phyloP scores from a whole-genome alignment of 306 rosid genomes.

The Vachellia collinsii region DNA sequence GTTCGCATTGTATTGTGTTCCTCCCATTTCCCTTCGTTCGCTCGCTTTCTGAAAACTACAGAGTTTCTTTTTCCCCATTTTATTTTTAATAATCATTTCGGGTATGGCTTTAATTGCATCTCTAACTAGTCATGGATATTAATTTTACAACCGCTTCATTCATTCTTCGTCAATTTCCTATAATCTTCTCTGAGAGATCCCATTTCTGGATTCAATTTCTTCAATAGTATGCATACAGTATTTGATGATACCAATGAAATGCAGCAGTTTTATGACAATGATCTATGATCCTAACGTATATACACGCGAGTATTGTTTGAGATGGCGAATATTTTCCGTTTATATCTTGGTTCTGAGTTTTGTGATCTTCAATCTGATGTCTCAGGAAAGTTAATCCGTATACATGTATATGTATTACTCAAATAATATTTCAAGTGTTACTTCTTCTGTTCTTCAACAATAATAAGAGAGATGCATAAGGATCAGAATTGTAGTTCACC shows the following conservation, averaged over 20 bases:
- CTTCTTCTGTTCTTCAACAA: constrained; percentile 26
- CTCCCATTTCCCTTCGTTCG: not conserved
- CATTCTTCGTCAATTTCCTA: not conserved
- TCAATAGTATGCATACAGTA: not conserved
- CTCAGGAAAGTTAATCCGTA: constrained; percentile 37
- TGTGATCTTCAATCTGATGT: constrained; percentile 34
- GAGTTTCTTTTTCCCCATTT: not conserved
- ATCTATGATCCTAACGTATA: not conserved
- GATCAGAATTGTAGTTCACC: constrained; percentile 49
- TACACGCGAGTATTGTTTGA: not conserved
- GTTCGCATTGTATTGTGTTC: not conserved
- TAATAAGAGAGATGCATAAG: constrained; percentile 46
- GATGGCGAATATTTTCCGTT: not conserved
- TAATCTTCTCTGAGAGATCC: not conserved
- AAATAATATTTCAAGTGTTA: constrained; percentile 23
- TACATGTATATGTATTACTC: constrained; percentile 29
- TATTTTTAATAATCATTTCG: not conserved
- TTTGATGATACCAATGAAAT: not conserved
- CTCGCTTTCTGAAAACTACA: not conserved
- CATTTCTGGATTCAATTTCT: not conserved
- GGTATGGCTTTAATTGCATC: not conserved
- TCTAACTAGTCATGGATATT: not conserved
- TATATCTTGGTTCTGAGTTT: not conserved
- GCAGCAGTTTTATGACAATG: not conserved
- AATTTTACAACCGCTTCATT: not conserved